A percentile compares a stretch with the other conserved stretches of the same genome.
These are phyloP conservation scores for Aspergillus sp. DNA, from an alignment of 2,329 filamentous ascomycete species.

Conservation along the genomic window DNA sequence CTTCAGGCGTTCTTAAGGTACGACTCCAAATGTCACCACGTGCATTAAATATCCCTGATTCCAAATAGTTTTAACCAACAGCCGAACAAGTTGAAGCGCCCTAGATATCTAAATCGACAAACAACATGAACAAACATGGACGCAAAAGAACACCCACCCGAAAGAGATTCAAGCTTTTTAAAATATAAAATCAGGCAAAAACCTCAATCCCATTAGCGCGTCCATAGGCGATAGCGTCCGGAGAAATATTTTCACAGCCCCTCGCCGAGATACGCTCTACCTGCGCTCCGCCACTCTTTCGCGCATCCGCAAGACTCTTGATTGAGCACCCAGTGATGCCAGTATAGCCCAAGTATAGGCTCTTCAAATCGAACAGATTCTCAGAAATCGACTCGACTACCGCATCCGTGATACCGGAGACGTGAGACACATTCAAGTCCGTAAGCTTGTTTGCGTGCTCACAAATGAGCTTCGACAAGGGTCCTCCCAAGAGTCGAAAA, in stretches of 20 bases:
- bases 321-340: slow-evolving; percentile 33
- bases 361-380: slow-evolving; percentile 26
- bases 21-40: too few relatives aligned
- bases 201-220: slow-evolving; percentile 27
- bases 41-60: too few relatives aligned
- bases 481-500: slow-evolving; percentile 15
- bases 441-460: slow-evolving; percentile 20
- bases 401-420: slow-evolving; percentile 26
- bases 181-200: neutral
- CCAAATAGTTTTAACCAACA: too few relatives aligned
- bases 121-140: neutral
- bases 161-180: neutral
- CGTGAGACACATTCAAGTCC: slow-evolving; percentile 28
- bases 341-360: slow-evolving; percentile 33
- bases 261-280: slow-evolving; percentile 26
- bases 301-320: slow-evolving; percentile 29
- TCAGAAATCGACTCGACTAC: slow-evolving; percentile 16
- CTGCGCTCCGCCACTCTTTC: slow-evolving; percentile 9
- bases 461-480: slow-evolving; percentile 15
- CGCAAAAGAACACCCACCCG: neutral
- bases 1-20: too few relatives aligned
- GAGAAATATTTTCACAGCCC: slow-evolving; percentile 29
- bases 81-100: too few relatives aligned
- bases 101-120: too few relatives aligned
- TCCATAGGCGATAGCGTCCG: slow-evolving; percentile 34